These are phyloP conservation scores for Hygrocybe punicea DNA, from an alignment of 768 basidiomycete species.

Conservation along the genomic window DNA sequence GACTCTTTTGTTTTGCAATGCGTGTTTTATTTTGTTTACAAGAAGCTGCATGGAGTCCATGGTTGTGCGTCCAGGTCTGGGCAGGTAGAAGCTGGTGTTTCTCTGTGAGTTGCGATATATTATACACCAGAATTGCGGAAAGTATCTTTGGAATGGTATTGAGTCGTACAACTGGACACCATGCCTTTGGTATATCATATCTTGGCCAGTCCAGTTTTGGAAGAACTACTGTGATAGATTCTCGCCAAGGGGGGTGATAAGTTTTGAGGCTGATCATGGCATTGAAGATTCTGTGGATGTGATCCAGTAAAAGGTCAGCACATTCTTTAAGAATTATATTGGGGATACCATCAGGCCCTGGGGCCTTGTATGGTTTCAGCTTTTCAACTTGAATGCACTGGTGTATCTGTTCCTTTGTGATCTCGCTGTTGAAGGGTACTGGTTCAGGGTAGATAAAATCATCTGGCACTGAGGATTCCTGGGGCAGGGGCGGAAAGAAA, in stretches of 20 bases:
- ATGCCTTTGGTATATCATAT: constrained; percentile 35
- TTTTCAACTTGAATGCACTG: neutral
- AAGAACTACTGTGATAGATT: no score
- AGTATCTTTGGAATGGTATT: constrained; percentile 32
- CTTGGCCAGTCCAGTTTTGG: no score
- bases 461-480: neutral
- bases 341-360: neutral
- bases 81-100: constrained; percentile 31
- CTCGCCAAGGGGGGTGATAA: no score
- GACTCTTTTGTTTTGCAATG: no score
- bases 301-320: no score
- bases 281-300: no score
- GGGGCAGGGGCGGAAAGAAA: constrained; percentile 18
- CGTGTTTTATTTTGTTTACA: constrained; percentile 26
- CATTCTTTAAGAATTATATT: no score
- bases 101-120: constrained; percentile 26
- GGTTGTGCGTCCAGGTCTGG: constrained; percentile 37
- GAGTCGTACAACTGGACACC: constrained; percentile 38
- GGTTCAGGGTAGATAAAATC: constrained; percentile 3
- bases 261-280: no score
- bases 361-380: constrained; percentile 1
- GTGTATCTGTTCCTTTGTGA: neutral
- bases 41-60: constrained; percentile 27
- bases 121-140: constrained; percentile 17
- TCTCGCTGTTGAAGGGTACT: neutral